A percentile compares a stretch with the other conserved stretches of the same genome.
phyloP scores from a whole-genome alignment of 176 grass and related monocot genomes.

The Ensete ventricosum region DNA sequence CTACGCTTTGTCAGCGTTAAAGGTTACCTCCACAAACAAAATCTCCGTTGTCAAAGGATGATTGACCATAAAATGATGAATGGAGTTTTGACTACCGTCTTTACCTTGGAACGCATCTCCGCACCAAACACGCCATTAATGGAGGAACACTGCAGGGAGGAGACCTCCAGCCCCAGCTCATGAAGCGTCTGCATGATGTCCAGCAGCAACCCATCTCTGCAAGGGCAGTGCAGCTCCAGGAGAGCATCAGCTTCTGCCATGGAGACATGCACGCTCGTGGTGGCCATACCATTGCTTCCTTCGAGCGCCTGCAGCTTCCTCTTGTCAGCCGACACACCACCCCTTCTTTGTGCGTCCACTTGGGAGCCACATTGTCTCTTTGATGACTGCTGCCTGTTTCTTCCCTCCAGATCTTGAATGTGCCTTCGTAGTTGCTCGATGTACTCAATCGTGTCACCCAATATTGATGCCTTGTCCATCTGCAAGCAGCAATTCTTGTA shows the following conservation, averaged over 20 bases:
- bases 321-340: conserved; percentile 1
- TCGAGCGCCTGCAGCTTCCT: conserved; percentile 17
- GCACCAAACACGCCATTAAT: conserved; percentile 32
- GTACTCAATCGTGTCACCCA: conserved; percentile 81
- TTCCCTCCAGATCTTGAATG: conserved; percentile 67
- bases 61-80: not conserved
- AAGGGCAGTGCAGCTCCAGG: conserved; percentile 53
- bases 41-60: not conserved
- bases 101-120: conserved; percentile 52
- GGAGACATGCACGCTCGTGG: conserved; percentile 44
- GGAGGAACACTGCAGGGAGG: conserved; percentile 42
- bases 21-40: too few relatives aligned
- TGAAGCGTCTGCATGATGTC: conserved; percentile 54
- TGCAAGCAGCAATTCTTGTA: conserved; percentile 9
- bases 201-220: conserved; percentile 51
- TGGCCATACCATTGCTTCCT: not conserved
- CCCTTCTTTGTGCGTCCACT: too few relatives aligned
- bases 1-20: too few relatives aligned
- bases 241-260: conserved; percentile 53
- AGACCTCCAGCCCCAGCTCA: conserved; percentile 44
- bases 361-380: too few relatives aligned
- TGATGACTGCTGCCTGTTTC: conserved; percentile 6
- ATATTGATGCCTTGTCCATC: conserved; percentile 84
- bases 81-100: too few relatives aligned
- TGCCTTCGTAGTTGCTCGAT: conserved; percentile 58